phyloP scores from a whole-genome alignment of 75 land plant species.

The Pinus albicaulis region DNA sequence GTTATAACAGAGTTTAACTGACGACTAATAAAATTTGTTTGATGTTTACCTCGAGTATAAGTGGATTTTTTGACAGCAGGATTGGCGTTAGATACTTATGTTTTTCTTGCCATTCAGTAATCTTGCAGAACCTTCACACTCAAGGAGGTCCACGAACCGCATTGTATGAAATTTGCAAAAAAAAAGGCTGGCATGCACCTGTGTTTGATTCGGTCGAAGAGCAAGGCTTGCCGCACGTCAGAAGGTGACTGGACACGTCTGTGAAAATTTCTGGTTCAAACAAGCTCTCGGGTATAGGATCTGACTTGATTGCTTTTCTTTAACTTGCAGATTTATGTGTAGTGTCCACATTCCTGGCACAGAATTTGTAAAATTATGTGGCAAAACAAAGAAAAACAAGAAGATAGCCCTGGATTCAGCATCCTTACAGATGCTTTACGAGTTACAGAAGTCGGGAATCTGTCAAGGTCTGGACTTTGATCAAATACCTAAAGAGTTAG shows the following conservation, averaged over 20 bases:
- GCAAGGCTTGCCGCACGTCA: background rate
- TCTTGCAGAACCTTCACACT: background rate
- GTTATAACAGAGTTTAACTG: too few species aligned
- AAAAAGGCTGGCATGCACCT: background rate
- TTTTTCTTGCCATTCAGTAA: background rate
- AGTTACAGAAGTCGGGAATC: background rate
- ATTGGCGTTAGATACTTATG: background rate
- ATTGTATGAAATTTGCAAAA: background rate
- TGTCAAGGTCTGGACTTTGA: background rate
- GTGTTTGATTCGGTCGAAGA: background rate
- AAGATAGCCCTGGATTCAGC: constrained; percentile 5
- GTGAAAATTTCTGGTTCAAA: background rate
- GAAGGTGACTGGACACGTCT: background rate
- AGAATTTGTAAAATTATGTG: background rate
- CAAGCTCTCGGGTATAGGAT: background rate
- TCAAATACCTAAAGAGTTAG: too few species aligned
- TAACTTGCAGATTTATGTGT: background rate
- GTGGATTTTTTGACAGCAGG: background rate
- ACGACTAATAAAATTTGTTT: too few species aligned
- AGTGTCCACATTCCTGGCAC: background rate
- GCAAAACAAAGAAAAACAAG: background rate
- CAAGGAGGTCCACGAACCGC: background rate
- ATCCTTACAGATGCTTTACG: background rate
- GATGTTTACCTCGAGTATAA: too few species aligned
- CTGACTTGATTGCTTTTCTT: background rate